Percentiles rank a stretch among this genome's conserved stretches.
Evolutionary conservation across 768 basidiomycete genomes (phyloP).

Genomic region (Trametes cinnabarina): DNA sequence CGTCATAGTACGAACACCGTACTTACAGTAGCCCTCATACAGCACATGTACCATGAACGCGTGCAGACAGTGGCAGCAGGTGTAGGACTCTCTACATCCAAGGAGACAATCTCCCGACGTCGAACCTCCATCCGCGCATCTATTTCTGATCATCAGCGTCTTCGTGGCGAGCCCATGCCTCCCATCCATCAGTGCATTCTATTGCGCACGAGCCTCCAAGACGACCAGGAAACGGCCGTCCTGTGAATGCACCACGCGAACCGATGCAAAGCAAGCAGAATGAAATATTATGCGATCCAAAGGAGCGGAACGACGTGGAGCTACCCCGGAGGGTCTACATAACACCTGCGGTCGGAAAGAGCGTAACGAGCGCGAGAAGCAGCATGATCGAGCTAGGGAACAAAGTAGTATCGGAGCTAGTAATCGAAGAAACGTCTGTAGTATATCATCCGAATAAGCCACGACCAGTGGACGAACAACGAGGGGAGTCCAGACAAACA

Average conservation of each 20-base stretch:
- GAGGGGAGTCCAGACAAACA: slow-evolving; percentile 14
- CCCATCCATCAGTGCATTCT: slow-evolving; percentile 10
- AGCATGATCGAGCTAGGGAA: background rate
- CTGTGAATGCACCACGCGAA: background rate
- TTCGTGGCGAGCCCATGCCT: background rate
- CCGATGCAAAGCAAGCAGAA: slow-evolving; percentile 3
- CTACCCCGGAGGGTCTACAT: slow-evolving; percentile 12
- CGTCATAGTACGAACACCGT: background rate
- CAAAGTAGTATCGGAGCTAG: slow-evolving; percentile 4
- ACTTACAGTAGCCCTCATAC: no score
- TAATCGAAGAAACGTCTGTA: slow-evolving; percentile 15
- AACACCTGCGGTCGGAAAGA: slow-evolving; percentile 15
- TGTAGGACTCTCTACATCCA: background rate
- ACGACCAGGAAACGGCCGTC: background rate
- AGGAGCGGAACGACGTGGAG: slow-evolving; percentile 14
- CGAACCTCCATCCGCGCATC: background rate
- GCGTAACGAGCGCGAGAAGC: slow-evolving; percentile 2
- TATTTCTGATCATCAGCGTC: slow-evolving; percentile 18
- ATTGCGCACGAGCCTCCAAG: slow-evolving; percentile 1
- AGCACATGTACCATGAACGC: no score
- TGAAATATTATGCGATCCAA: slow-evolving; percentile 18
- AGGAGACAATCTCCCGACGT: background rate
- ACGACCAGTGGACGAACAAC: slow-evolving; percentile 18
- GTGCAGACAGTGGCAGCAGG: no score
- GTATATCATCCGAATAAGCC: slow-evolving; percentile 18